Conservation (phyloP, 192 early-diverging fungal species). For the Lobulomyces angularis region DNA sequence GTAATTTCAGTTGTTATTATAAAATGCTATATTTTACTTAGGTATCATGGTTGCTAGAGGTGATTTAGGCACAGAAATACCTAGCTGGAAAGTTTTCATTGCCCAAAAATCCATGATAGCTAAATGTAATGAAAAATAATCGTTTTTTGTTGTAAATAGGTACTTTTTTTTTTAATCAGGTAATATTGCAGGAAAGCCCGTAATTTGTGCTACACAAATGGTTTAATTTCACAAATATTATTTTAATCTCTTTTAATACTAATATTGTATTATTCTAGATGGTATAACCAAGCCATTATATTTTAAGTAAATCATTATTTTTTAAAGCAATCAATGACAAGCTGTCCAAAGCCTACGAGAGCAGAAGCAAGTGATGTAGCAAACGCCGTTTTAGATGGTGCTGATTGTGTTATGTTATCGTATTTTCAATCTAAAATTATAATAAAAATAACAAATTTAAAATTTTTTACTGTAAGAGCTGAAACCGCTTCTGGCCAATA, state of each 20-base stretch:
- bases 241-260: conserved; percentile 2
- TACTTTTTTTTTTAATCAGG: no score
- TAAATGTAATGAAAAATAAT: no score
- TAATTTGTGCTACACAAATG: not conserved
- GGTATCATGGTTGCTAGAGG: conserved; percentile 98
- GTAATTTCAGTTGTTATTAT: no score
- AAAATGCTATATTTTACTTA: no score
- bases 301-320: not conserved
- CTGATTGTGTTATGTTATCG: conserved; percentile 99
- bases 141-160: no score
- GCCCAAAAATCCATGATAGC: not conserved
- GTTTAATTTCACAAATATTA: not conserved
- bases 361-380: conserved; percentile 98
- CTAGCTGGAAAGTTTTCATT: conserved; percentile 56
- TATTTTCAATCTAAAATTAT: no score
- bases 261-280: not conserved
- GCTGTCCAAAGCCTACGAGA: conserved; percentile 95
- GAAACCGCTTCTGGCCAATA: no score
- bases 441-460: not conserved
- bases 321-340: conserved; percentile 36
- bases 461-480: not conserved
- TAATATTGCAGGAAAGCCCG: not conserved
- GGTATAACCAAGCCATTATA: not conserved
- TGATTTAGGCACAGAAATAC: conserved; percentile 96
- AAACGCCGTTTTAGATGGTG: conserved; percentile 94